A percentile compares a stretch with the other conserved stretches of the same genome.
Conservation (phyloP, 768 basidiomycete species). For the Boletus huronensis region DNA sequence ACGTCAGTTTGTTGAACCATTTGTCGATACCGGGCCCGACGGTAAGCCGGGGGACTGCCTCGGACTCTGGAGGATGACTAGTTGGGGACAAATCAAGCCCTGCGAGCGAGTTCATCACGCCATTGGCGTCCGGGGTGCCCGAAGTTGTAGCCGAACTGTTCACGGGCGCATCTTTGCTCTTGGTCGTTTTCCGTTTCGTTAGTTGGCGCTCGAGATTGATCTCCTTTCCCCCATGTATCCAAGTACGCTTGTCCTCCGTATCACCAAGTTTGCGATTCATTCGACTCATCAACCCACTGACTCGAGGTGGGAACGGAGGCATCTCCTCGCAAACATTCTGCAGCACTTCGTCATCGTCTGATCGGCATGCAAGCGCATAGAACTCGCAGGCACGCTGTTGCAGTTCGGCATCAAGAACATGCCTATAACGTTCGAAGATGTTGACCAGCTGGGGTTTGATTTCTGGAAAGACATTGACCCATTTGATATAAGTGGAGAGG, state of each 20-base stretch:
- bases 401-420: conserved; percentile 93
- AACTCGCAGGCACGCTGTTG: conserved; percentile 99
- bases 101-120: conserved; percentile 70
- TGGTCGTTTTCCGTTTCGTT: conserved; percentile 49
- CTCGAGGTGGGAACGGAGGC: conserved; percentile 96
- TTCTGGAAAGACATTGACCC: conserved; percentile 99
- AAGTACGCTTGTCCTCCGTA: conserved; percentile 93
- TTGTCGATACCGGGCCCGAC: conserved; percentile 73
- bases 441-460: conserved; percentile 91
- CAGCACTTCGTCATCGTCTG: conserved; percentile 89
- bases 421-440: conserved; percentile 96
- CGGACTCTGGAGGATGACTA: conserved; percentile 14
- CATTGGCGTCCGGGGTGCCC: conserved; percentile 39
- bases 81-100: conserved; percentile 69
- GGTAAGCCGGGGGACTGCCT: conserved; percentile 51
- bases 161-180: conserved; percentile 30
- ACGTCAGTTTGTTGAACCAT: conserved; percentile 85
- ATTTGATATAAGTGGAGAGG: conserved; percentile 97
- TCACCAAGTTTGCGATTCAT: conserved; percentile 88
- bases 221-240: conserved; percentile 94
- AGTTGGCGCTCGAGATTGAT: conserved; percentile 76
- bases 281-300: conserved; percentile 83
- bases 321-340: conserved; percentile 98
- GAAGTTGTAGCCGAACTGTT: conserved; percentile 38
- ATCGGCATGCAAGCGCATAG: conserved; percentile 76